These are phyloP conservation scores for Penicillium rolfsii DNA, from an alignment of 2,329 filamentous ascomycete genomes.

Conservation along the genomic window DNA sequence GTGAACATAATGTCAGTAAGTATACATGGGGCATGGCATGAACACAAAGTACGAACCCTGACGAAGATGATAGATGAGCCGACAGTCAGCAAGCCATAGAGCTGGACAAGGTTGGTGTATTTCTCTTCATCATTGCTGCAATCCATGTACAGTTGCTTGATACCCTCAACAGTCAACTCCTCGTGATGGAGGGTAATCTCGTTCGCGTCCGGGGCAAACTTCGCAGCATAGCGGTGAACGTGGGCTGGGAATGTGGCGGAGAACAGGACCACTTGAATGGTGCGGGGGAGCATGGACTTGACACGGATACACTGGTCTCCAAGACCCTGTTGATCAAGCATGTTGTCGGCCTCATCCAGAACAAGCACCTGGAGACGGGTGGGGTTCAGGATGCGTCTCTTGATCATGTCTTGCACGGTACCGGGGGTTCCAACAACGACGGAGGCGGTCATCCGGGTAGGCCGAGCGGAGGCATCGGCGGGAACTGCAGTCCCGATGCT, in stretches of 20 bases:
- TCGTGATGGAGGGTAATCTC: conserved; percentile 84
- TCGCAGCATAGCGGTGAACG: conserved; percentile 79
- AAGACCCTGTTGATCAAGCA: conserved; percentile 93
- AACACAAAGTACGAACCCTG: conserved; percentile 60
- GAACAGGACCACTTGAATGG: conserved; percentile 88
- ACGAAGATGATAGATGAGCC: conserved; percentile 98
- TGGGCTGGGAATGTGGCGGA: conserved; percentile 90
- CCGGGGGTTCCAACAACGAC: conserved; percentile 93
- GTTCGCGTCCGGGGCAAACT: conserved; percentile 84
- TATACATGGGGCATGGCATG: background rate
- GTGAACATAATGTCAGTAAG: conserved; percentile 23
- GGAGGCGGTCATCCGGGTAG: conserved; percentile 70
- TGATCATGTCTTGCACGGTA: conserved; percentile 85
- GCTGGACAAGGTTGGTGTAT: conserved; percentile 83
- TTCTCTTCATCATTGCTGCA: conserved; percentile 81
- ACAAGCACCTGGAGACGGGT: conserved; percentile 78
- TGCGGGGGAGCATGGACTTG: conserved; percentile 72
- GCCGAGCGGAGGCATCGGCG: conserved; percentile 68
- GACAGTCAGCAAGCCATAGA: conserved; percentile 95
- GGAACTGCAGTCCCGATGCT: conserved; percentile 82
- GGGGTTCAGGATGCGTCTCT: conserved; percentile 72
- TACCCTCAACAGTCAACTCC: conserved; percentile 93
- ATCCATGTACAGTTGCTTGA: conserved; percentile 97
- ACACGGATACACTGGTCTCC: conserved; percentile 94
- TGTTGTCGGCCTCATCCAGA: conserved; percentile 97